A percentile compares a stretch with the other conserved stretches of the same genome.
Evolutionary conservation across 2,329 filamentous ascomycete species (phyloP).

Genomic region (Fusarium nygamai): DNA sequence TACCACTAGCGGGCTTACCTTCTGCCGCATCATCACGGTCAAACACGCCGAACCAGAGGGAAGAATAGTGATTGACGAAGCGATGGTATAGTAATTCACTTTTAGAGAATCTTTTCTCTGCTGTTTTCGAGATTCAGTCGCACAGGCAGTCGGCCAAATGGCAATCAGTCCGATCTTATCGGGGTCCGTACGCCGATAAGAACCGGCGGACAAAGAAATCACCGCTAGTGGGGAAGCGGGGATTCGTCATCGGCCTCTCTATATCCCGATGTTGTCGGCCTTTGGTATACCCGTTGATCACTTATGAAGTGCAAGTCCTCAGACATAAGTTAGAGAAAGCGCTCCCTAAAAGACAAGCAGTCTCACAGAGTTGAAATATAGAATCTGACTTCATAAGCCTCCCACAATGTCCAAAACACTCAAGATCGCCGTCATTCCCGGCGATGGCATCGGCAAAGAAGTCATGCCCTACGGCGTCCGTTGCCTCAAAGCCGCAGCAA

Average conservation of each 20-base stretch:
- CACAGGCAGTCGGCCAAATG: background rate
- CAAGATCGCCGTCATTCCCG: slow-evolving; percentile 71
- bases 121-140: fast-evolving
- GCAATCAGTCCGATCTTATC: background rate
- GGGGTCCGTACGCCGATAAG: background rate
- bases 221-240: background rate
- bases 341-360: no score
- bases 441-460: slow-evolving; percentile 76
- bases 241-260: background rate
- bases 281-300: background rate
- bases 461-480: slow-evolving; percentile 71
- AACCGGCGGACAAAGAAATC: slow-evolving; percentile 2
- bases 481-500: slow-evolving; percentile 64
- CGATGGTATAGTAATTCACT: fast-evolving
- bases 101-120: background rate
- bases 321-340: no score
- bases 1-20: background rate
- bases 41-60: background rate
- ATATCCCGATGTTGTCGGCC: background rate
- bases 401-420: slow-evolving; percentile 48
- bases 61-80: background rate
- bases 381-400: fast-evolving
- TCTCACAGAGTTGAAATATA: fast-evolving
- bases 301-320: background rate
- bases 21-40: background rate